Conservation (phyloP, 139 green algal species). For the Chloropicon primus region DNA sequence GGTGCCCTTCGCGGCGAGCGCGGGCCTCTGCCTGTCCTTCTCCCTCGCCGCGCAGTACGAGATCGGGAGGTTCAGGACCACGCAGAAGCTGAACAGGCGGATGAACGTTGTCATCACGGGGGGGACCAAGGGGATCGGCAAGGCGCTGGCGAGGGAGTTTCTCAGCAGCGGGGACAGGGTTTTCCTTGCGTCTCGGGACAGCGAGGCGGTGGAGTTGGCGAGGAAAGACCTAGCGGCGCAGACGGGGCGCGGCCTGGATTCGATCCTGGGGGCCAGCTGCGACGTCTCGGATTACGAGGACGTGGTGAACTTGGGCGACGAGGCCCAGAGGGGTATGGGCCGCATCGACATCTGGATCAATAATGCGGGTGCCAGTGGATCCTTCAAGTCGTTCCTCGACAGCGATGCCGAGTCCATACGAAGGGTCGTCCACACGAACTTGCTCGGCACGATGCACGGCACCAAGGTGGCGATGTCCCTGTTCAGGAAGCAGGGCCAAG, state of each 20-base stretch:
- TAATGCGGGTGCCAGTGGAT: background rate
- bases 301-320: background rate
- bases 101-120: conserved; percentile 26
- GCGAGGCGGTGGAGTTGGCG: background rate
- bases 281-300: conserved; percentile 5
- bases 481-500: conserved; percentile 61
- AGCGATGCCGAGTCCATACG: background rate
- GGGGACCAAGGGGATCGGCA: conserved; percentile 25
- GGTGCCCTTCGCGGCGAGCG: background rate
- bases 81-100: background rate
- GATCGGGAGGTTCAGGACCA: background rate
- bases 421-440: conserved; percentile 76
- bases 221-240: background rate
- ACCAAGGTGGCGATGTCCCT: conserved; percentile 65
- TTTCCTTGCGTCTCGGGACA: background rate
- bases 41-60: background rate
- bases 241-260: background rate
- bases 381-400: background rate
- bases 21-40: background rate
- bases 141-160: conserved; percentile 15
- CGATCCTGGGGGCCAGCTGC: background rate
- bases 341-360: background rate
- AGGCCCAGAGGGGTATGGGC: background rate
- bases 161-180: background rate
- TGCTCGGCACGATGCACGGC: conserved; percentile 78